Evolutionary conservation across 495 filamentous ascomycete species (phyloP), one percentile per base, ranked within the genome.

Genomic region (Articulospora tetracladia): DNA sequence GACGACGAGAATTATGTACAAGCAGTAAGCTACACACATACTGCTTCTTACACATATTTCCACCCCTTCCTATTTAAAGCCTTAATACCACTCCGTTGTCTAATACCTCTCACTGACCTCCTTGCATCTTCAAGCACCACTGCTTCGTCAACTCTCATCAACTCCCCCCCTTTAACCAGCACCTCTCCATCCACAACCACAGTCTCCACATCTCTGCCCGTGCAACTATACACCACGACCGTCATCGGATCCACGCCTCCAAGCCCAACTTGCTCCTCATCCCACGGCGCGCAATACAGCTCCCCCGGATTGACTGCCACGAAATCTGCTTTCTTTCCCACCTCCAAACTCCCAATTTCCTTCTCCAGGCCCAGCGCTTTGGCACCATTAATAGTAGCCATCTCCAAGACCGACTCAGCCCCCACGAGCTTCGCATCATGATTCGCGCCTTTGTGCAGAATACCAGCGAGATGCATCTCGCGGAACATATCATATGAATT

Each of bases 311-410:
- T 58, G 52, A 73, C 53, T 27, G 68, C 66, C 22, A 81, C 78
- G 57, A 83, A 79, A 61, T 82, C 79, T 2, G 80, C 80, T 61
- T 81, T 80, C 70, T 83, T 83, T 4, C 79, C 79, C 0, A 77
- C 68, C 56, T 80, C 77, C 47, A 83, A 59, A 64, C 79, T 81
- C 3, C 80, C 80, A 55, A 79, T 72, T 1, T 69, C 62, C 24
- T 70, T 70, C 1, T 77, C 69, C 57, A 75, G 50, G 1, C 79
- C 79, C n/a, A 83, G 57, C n/a, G 79, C 78, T 61, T 71, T 77
- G 1, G 79, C 80, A 22, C 69, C 70, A 54, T 69, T 68, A 24
- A 61, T 65, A 0, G 63, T 65, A 12, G 63, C 63, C 63, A 65
- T 65, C 41, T 65, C 63, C 12, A 65, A 27, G 17, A 57, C 63